Evolutionary conservation across 345 rosid genomes (phyloP), one percentile per base, ranked within the genome.

Genomic region (Populus tremula): DNA sequence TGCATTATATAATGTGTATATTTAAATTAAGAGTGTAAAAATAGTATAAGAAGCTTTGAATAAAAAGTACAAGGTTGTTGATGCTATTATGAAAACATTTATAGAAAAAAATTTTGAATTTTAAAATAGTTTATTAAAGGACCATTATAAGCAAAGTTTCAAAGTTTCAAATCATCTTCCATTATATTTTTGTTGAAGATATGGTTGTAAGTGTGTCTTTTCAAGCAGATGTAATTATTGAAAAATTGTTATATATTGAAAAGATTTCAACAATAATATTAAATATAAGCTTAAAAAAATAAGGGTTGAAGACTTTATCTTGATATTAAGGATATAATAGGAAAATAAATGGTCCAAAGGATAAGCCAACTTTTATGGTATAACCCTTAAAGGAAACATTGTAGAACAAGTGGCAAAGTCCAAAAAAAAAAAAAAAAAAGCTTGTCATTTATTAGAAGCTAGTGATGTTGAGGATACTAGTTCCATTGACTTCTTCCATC

Each of bases 91-190:
- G 17, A 70, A 45, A 16, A 45, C 12, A 5, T 41, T 70, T 0
- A 13, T 70, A 70, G 21, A 25, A 0, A 33, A 9, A 4, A 25
- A 31, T 70, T 31, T 6, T 45, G 2, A 9, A 70, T 41, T 70
- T 20, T 45, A 70, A 41, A 7, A 70, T 45, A 35, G 38, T 70
- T 49, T 6, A 61, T 29, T 70, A 21, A 10, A 70, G 33, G 47
- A 62, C 11, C 1, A n/a, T 71, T 20, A 29, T 62, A 0, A 70
- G 50, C 49, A 29, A 71, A 36, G 65, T 71, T 71, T 29, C 49
- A 29, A 71, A 36, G 65, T 71, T 71, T 29, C 76, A 78, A 23
- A 17, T 78, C 12, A 43, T 71, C 11, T 7, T 78, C 0, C 36
- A 78, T 6, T 14, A 63, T 8, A 78, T 71, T 6, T 4, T 45